phyloP scores from a whole-genome alignment of 2,329 filamentous ascomycete species.

The Phyllosticta citrichinensis region DNA sequence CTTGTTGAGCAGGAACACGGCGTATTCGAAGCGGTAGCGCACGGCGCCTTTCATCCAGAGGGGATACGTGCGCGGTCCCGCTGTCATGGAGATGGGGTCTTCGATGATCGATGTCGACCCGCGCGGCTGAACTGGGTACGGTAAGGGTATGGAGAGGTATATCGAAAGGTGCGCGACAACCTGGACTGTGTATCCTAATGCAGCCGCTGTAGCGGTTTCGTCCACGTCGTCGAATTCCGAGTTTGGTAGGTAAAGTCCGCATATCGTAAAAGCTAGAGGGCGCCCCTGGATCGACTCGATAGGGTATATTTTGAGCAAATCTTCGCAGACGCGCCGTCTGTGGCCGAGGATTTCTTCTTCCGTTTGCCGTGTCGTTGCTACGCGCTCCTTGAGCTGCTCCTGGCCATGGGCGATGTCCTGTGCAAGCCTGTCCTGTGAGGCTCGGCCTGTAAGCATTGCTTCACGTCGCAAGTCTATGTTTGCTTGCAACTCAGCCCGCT shows the following conservation, averaged over 20 bases:
- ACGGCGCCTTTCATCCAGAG: slow-evolving; percentile 62
- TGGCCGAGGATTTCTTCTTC: slow-evolving; percentile 69
- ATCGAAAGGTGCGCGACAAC: slow-evolving; percentile 67
- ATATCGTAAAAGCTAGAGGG: slow-evolving; percentile 75
- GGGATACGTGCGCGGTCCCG: slow-evolving; percentile 52
- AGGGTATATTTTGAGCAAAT: slow-evolving; percentile 67
- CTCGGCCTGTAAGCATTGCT: slow-evolving; percentile 56
- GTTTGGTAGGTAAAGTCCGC: slow-evolving; percentile 68
- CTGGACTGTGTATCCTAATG: slow-evolving; percentile 69
- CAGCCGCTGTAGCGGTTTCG: slow-evolving; percentile 68
- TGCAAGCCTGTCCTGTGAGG: slow-evolving; percentile 48
- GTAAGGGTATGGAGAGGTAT: slow-evolving; percentile 68
- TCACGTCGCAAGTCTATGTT: slow-evolving; percentile 56
- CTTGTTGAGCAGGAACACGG: slow-evolving; percentile 93
- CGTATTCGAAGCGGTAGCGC: slow-evolving; percentile 91
- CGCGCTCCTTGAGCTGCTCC: slow-evolving; percentile 39
- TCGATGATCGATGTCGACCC: slow-evolving; percentile 67
- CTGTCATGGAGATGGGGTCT: slow-evolving; percentile 53
- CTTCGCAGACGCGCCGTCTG: slow-evolving; percentile 76
- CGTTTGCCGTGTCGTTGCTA: slow-evolving; percentile 45
- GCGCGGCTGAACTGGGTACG: slow-evolving; percentile 65
- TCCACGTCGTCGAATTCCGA: slow-evolving; percentile 61
- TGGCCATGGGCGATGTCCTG: slow-evolving; percentile 49
- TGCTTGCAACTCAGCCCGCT: slow-evolving; percentile 55
- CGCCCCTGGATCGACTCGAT: slow-evolving; percentile 57